Percentiles rank a stretch among this genome's conserved stretches.
Evolutionary conservation across 176 grass and related monocot species (phyloP).

Genomic region (Juncus effusus): DNA sequence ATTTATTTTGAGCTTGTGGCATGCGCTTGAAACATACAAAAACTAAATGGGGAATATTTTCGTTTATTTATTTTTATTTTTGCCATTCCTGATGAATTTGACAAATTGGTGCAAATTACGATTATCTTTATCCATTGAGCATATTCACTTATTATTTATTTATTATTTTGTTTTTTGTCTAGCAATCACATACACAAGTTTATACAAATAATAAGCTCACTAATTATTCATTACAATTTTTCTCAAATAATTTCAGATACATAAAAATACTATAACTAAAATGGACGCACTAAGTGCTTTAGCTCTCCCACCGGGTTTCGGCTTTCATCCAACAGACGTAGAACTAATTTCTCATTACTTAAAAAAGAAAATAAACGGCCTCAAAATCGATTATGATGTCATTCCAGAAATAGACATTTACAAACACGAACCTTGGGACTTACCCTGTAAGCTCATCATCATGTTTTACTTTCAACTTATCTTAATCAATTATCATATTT

Average conservation of each 20-base stretch:
- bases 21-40: too few species aligned
- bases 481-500: conserved; percentile 15
- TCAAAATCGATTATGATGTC: conserved; percentile 56
- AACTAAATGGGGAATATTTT: too few species aligned
- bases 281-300: conserved; percentile 60
- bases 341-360: conserved; percentile 84
- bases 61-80: too few species aligned
- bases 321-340: conserved; percentile 74
- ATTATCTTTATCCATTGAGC: too few species aligned
- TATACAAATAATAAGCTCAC: too few species aligned
- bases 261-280: not conserved
- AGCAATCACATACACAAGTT: too few species aligned
- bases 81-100: too few species aligned
- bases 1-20: too few species aligned
- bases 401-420: conserved; percentile 89
- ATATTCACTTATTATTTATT: not conserved
- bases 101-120: too few species aligned
- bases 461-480: conserved; percentile 5
- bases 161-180: not conserved
- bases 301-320: conserved; percentile 64
- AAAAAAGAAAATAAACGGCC: conserved; percentile 64
- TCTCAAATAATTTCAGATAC: not conserved
- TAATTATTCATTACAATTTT: not conserved
- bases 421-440: conserved; percentile 97
- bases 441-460: conserved; percentile 52